Evolutionary conservation across 2,329 filamentous ascomycete species (phyloP).

Genomic region (Xylaria sp.): DNA sequence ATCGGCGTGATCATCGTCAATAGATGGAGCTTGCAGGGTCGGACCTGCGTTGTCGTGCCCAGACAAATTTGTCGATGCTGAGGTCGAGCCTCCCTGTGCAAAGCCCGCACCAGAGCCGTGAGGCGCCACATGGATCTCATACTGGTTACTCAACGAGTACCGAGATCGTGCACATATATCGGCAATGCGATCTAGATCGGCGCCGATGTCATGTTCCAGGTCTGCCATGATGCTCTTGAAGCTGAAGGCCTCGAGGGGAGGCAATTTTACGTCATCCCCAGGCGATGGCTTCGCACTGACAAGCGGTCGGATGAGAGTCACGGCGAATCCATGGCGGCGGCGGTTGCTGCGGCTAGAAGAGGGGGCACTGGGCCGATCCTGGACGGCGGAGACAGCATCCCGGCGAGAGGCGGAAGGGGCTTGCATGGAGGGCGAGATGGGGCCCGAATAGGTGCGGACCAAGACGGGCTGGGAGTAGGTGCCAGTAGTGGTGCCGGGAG

Average conservation of each 20-base stretch:
- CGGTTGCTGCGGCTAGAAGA: slow-evolving; percentile 39
- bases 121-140: slow-evolving; percentile 71
- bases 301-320: slow-evolving; percentile 58
- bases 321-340: slow-evolving; percentile 52
- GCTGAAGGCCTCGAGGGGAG: slow-evolving; percentile 70
- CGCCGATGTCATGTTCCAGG: slow-evolving; percentile 62
- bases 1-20: slow-evolving; percentile 63
- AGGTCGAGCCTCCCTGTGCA: slow-evolving; percentile 46
- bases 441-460: slow-evolving; percentile 70
- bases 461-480: slow-evolving; percentile 74
- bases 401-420: slow-evolving; percentile 47
- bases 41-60: slow-evolving; percentile 51
- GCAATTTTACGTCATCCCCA: slow-evolving; percentile 58
- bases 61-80: slow-evolving; percentile 46
- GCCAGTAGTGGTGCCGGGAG: slow-evolving; percentile 48
- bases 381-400: slow-evolving; percentile 39
- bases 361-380: slow-evolving; percentile 41
- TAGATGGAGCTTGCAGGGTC: slow-evolving; percentile 66
- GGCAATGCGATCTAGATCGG: slow-evolving; percentile 71
- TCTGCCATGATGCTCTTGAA: slow-evolving; percentile 72
- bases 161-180: slow-evolving; percentile 73
- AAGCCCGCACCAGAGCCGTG: slow-evolving; percentile 67
- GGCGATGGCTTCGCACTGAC: slow-evolving; percentile 52
- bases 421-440: slow-evolving; percentile 50
- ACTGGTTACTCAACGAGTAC: slow-evolving; percentile 73